Evolutionary conservation across 75 land plant species (phyloP), one percentile per base, ranked within the genome.

Genomic region (Cupressus sempervirens): DNA sequence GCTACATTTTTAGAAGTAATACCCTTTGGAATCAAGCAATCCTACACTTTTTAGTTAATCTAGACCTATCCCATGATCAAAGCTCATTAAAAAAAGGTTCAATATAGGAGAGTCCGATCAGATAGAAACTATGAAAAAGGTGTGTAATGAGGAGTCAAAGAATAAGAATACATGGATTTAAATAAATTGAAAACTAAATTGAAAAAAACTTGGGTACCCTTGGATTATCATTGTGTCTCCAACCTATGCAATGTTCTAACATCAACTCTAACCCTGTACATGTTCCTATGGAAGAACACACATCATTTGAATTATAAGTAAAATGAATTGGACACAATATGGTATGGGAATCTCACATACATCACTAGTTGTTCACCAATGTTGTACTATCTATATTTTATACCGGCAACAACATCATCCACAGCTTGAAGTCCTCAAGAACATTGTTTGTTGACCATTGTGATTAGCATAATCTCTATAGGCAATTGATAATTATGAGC

Each of bases 351-450:
- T n/a, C 48, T 41, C 30, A 10, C 23, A 30, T 3, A 9, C 29
- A 23, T 29, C n/a, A 79, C 30, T 23, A 40, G 6, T 9, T 26
- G 13, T 81, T 89, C 74, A 93, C 95, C 95, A 82, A 93, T 93
- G 65, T 93, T 93, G 88, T 93, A 93, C 85, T 89, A 93, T 40
- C 93, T 92, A 74, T 88, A 89, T 88, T 88, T 92, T 16, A 93
- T 93, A 54, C 92, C 93, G 43, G 95, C 88, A 82, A 89, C 95
- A 46, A 93, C 95, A 87, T 93, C 93, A 86, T 92, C 95, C 76
- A 93, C 92, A 40, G 95, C 93, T 86, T 93, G 93, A 50, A 93
- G 91, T 29, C 93, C 95, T 82, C 93, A 93, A 45, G 95, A 93
- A 70, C 95, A 93, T 72, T 93, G 95, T 85, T 92, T 90, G 68